Percentiles rank a stretch among this genome's conserved stretches.
Evolutionary conservation across 225 moss, liverwort and hornwort species (phyloP).

Genomic region (Polytrichum formosum): DNA sequence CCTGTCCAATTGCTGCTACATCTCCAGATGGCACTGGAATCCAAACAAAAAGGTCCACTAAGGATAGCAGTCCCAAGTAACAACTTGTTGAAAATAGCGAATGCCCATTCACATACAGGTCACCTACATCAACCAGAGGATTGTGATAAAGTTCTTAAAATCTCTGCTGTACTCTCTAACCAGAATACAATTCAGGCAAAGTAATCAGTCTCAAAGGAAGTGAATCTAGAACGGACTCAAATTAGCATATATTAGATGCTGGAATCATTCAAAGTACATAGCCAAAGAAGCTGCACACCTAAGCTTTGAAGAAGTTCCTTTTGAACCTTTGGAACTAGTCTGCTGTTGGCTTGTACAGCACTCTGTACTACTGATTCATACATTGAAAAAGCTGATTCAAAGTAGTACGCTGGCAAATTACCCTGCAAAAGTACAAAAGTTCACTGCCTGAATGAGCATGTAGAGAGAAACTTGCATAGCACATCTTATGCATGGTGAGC

Average conservation of each 20-base stretch:
- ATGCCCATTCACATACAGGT: conserved; percentile 62
- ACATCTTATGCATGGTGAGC: too few species aligned
- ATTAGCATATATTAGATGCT: neutral
- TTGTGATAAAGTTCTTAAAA: too few species aligned
- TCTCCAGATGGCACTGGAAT: conserved; percentile 50
- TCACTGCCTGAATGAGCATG: too few species aligned
- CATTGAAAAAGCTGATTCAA: conserved; percentile 77
- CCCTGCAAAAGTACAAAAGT: conserved; percentile 29
- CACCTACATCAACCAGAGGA: conserved; percentile 30
- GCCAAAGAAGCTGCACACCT: conserved; percentile 25
- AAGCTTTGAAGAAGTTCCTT: conserved; percentile 87
- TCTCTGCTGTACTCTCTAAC: too few species aligned
- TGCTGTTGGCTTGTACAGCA: conserved; percentile 49
- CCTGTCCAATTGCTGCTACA: conserved; percentile 51
- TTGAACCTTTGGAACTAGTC: conserved; percentile 76
- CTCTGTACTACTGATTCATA: conserved; percentile 66
- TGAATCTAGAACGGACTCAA: neutral
- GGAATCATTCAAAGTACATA: too few species aligned
- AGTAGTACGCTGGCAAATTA: conserved; percentile 61
- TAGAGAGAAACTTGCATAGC: too few species aligned
- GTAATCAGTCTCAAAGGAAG: too few species aligned
- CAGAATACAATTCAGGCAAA: neutral
- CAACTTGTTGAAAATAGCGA: conserved; percentile 65
- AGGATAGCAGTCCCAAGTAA: conserved; percentile 69
- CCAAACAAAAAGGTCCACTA: conserved; percentile 83